phyloP scores from a whole-genome alignment of 345 rosid species.

The Populus davidiana region DNA sequence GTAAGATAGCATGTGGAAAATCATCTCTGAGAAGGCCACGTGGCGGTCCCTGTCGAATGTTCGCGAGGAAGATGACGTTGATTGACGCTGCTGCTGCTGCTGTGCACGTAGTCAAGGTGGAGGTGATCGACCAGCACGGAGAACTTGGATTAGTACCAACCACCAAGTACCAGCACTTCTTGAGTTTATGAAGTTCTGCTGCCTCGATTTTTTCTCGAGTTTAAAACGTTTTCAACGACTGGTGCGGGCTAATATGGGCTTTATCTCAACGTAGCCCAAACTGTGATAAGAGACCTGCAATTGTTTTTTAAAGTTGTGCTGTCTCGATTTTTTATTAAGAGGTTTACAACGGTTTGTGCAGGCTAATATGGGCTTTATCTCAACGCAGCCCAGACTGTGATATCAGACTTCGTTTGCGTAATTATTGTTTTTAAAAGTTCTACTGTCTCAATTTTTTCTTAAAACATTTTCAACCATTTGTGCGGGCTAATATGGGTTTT shows the following conservation, averaged over 20 bases:
- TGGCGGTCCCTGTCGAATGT: slow-evolving; percentile 58
- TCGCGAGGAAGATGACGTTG: slow-evolving; percentile 18
- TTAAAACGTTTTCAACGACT: too few species aligned
- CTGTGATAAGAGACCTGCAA: not conserved
- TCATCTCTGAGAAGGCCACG: slow-evolving; percentile 62
- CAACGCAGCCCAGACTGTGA: not conserved
- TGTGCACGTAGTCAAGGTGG: not conserved
- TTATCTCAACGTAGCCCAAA: not conserved
- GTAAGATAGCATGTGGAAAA: slow-evolving; percentile 68
- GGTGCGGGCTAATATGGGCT: not conserved
- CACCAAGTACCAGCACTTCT: too few species aligned
- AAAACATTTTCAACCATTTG: not conserved
- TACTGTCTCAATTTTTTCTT: not conserved
- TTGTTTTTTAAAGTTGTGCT: not conserved
- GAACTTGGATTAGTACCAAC: too few species aligned
- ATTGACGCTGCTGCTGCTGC: not conserved
- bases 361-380: not conserved
- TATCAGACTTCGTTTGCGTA: too few species aligned
- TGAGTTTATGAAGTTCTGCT: not conserved
- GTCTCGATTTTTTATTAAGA: not conserved
- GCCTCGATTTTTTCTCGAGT: not conserved
- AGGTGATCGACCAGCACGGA: too few species aligned
- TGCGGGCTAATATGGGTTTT: not conserved
- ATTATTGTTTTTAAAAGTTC: not conserved
- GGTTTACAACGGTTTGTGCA: not conserved